Base-by-base conservation (phyloP, 345 rosid genomes). In the Hibiscus tridactylites region DNA sequence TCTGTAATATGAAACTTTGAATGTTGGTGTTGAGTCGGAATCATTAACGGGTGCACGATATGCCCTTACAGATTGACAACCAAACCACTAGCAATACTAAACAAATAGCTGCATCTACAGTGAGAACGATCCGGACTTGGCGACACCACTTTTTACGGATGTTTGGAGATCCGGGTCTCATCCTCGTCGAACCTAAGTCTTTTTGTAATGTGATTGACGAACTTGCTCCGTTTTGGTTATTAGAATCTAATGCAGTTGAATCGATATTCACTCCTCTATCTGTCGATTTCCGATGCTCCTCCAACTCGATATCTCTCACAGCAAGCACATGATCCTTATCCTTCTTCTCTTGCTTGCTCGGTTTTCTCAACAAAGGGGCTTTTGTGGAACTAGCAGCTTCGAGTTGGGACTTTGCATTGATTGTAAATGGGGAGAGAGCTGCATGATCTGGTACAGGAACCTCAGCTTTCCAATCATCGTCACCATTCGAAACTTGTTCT, bases 61-160 rank as follows among this genome's bases (percentile, higher is more conserved):
- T 59, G 62, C 62, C 62, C 33, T 59, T 59, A 28, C 62, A 59
- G n/a, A 59, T 76, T 46, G 77, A 80, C 70, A 92, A 74, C 98
- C 98, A 92, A 76, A 87, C 79, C 73, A 79, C 75, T 71, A 92
- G 83, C 19, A 92, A 81, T 26, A 84, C 73, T 70, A 83, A 79
- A 66, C 97, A 93, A 72, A 93, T 82, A 66, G 84, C 93, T 1
- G 85, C 95, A 81, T 91, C 93, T 0, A 91, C 78, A 12, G 91
- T 91, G 49, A 93, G 92, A 80, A 93, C 83, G 64, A 89, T 83
- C 74, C 80, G 80, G 33, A 93, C 97, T 61, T 84, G 86, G 11
- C 84, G 90, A 76, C 91, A 82, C 96, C 97, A 91, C 71, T 84
- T 91, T 84, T 81, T 85, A 29, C 85, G 78, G 70, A 84, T 75